phyloP scores from a whole-genome alignment of 2,329 filamentous ascomycete species.

The Aspergillus sp. region DNA sequence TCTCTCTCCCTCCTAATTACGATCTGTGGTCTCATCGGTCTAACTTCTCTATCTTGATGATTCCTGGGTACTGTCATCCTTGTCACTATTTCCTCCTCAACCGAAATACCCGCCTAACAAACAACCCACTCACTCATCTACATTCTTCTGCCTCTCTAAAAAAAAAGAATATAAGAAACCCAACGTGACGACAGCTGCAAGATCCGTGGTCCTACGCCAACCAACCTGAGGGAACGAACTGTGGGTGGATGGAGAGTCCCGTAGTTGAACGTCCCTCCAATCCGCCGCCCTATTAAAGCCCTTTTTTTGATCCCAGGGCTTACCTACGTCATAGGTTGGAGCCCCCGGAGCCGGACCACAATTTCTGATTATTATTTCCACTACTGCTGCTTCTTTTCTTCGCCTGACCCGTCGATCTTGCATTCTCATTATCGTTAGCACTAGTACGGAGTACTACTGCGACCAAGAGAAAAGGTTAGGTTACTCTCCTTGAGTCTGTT shows the following conservation, averaged over 20 bases:
- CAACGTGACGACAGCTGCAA: too few species aligned
- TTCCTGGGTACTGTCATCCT: not conserved
- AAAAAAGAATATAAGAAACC: too few species aligned
- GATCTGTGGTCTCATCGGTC: too few species aligned
- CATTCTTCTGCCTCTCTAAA: not conserved
- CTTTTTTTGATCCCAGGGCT: conserved; percentile 11
- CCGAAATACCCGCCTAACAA: not conserved
- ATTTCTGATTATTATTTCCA: not conserved
- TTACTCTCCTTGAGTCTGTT: conserved; percentile 3
- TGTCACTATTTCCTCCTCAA: not conserved
- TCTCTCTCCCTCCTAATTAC: not conserved
- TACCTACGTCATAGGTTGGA: conserved; percentile 25
- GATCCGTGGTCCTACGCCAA: too few species aligned
- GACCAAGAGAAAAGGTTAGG: conserved; percentile 13
- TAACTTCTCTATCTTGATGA: too few species aligned
- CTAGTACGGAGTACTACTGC: too few species aligned
- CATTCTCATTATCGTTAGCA: too few species aligned
- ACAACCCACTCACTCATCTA: not conserved
- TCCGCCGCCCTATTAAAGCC: not conserved
- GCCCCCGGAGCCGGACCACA: conserved; percentile 14
- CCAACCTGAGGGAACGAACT: not conserved
- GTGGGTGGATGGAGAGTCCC: not conserved
- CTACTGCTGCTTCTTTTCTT: not conserved
- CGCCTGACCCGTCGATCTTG: not conserved
- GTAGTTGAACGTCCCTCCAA: not conserved